Base-by-base conservation (phyloP, 2,329 filamentous ascomycete genomes). In the Aspergillus ruber region DNA sequence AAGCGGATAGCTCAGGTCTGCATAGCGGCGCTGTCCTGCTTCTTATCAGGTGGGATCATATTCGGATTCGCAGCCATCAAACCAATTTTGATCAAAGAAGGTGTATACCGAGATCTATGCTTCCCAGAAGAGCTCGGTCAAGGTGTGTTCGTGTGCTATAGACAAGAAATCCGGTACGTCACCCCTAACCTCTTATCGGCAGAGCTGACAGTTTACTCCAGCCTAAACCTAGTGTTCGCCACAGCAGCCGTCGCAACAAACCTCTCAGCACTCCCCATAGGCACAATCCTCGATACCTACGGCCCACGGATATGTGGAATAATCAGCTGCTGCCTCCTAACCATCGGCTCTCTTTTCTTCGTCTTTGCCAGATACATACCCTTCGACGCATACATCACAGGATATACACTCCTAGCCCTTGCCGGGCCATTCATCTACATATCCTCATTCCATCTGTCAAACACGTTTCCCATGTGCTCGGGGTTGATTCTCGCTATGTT, bases 221-320 rank as follows among this genome's bases (percentile, higher is more conserved):
- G 75, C 50, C 77, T 95, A 48, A 95, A 95, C 65, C 74, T 95
- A 56, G 95, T 95, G 87, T 95, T 95, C 74, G 94, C 89, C 5
- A 79, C 90, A 36, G 90, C 90, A 10, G 90, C 89, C 12, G 89
- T 95, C 8, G 86, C 81, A 6, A 94, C 90, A 35, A 95, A 95
- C 60, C 85, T 95, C 10, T 88, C 83, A 36, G 90, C 90, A 10
- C 76, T 95, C 6, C 88, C 90, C 2, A 83, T 95, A 9, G 90
- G 90, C 41, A 87, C 88, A 2, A 85, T 95, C 40, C 79, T 95
- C 18, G 90, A 95, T 68, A 78, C 82, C 52, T 90, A 81, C 61
- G 90, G 90, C 1, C 90, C 90, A 12, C 80, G 86, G 47, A 76
- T 88, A 4, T 86, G 86, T 58, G 85, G 87, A 3, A 74, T 90